Percentiles rank a stretch among this genome's conserved stretches.
These are phyloP conservation scores for Leptosphaerulina australis DNA, from an alignment of 2,329 filamentous ascomycete species.

Conservation along the genomic window DNA sequence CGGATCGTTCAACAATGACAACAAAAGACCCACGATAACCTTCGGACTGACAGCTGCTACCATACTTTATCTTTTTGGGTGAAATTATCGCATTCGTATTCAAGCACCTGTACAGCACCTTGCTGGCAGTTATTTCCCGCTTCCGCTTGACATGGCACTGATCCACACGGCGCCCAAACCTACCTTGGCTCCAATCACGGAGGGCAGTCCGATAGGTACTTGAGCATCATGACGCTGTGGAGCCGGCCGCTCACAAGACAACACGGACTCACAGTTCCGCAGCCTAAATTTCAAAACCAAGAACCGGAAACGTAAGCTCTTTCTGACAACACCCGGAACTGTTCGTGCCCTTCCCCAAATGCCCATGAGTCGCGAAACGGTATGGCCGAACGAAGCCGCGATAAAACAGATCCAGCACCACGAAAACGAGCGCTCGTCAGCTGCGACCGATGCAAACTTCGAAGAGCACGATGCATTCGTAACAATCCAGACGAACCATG, in stretches of 20 bases:
- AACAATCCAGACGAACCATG: conserved; percentile 42
- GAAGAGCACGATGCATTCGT: conserved; percentile 39
- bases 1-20: background rate
- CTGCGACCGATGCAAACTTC: conserved; percentile 41
- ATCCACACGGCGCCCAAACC: conserved; percentile 18
- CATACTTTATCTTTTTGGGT: background rate
- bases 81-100: background rate
- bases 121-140: conserved; percentile 1
- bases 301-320: conserved; percentile 4
- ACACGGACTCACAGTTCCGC: conserved; percentile 12
- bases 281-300: conserved; percentile 6
- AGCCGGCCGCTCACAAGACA: conserved; percentile 9
- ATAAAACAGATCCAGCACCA: conserved; percentile 27
- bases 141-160: conserved; percentile 16
- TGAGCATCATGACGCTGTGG: conserved; percentile 19
- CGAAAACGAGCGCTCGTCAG: conserved; percentile 41
- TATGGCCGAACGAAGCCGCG: conserved; percentile 18
- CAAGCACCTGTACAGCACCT: conserved; percentile 3
- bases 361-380: conserved; percentile 13
- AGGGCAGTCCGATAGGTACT: conserved; percentile 18
- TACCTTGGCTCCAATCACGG: conserved; percentile 16
- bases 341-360: conserved; percentile 4
- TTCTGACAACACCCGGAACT: conserved; percentile 16
- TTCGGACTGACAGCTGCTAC: conserved; percentile 2
- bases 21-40: background rate